Evolutionary conservation across 2,329 filamentous ascomycete genomes (phyloP), one percentile per base, ranked within the genome.

Genomic region (Coniochaeta sp.): DNA sequence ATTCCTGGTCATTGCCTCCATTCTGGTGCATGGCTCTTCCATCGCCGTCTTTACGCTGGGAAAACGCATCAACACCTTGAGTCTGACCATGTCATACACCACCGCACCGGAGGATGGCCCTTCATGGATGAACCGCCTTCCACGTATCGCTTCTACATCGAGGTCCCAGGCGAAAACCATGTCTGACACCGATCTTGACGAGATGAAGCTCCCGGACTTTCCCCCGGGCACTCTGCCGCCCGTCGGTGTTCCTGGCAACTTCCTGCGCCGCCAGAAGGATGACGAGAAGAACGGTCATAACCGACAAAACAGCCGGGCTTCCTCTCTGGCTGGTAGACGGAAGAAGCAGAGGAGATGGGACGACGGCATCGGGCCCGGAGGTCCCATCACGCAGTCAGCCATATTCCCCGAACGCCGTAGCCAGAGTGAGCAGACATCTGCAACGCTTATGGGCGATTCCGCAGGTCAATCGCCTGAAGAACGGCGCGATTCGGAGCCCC

Each of bases 31-130:
- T 63, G 94, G 94, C 20, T 97, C 94, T n/a, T 97, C 94, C 0
- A 87, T 99, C 60, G 94, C 94, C 5, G 94, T 99, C 8, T 99
- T 99, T 62, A 97, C 94, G 0, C 81, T 99, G 1, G 94, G 94
- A 61, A 99, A 97, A 70, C 91, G 89, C 55, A 99, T 99, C 79
- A 97, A 97, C 71, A 97, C 94, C 0, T 72, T 99, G 58, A 91
- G 89, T 1, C 77, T 99, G 55, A 96, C 94, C 51, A 89, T 99
- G 81, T 96, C 94, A 0, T 99, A 97, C 72, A 99, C 94, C 0
- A 83, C 86, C 55, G 91, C 86, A 16, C 88, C 87, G 49, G 92
- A 96, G 52, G 89, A 95, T 31, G 89, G 91, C 0, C 88, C 91
- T 2, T 84, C 84, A 1, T 99, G 94, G 94, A 95, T 97, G 88